These are phyloP conservation scores for Parvularia atlantis DNA, from an alignment of 78 protist species.

Conservation along the genomic window DNA sequence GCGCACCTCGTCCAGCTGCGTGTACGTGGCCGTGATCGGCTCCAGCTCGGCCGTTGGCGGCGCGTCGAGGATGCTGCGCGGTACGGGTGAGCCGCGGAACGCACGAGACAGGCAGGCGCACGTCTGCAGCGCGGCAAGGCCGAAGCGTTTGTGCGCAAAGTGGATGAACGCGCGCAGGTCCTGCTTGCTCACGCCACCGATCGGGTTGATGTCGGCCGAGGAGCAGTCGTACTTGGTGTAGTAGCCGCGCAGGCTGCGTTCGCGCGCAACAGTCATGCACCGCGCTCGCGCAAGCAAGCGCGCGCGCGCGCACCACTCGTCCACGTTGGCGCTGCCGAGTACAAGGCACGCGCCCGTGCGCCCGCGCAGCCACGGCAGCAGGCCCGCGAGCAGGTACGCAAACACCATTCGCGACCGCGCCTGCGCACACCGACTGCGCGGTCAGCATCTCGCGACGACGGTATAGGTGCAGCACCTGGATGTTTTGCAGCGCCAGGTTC, in stretches of 20 bases:
- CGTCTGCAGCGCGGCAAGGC: neutral
- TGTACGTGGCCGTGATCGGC: constrained; percentile 52
- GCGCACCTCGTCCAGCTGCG: constrained; percentile 58
- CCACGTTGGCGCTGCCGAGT: constrained; percentile 73
- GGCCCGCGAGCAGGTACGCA: constrained; percentile 62
- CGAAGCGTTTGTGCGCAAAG: neutral
- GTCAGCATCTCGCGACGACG: neutral
- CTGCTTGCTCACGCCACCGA: constrained; percentile 55
- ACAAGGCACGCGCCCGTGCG: constrained; percentile 55
- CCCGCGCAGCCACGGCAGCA: constrained; percentile 57
- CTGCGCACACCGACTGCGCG: neutral
- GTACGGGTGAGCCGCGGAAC: neutral
- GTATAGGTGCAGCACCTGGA: constrained; percentile 38
- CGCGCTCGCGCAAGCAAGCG: neutral
- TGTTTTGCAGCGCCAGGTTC: constrained; percentile 77
- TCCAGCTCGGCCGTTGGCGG: constrained; percentile 80
- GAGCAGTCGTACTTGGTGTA: constrained; percentile 79
- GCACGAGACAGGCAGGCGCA: neutral
- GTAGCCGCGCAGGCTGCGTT: constrained; percentile 49
- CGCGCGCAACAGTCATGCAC: neutral
- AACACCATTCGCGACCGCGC: constrained; percentile 60
- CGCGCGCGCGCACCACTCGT: constrained; percentile 31
- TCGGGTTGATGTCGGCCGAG: constrained; percentile 76
- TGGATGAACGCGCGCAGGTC: constrained; percentile 40
- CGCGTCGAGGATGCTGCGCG: constrained; percentile 27